Base-by-base conservation (phyloP, 257 asterid genomes). In the Marsdenia floribunda region DNA sequence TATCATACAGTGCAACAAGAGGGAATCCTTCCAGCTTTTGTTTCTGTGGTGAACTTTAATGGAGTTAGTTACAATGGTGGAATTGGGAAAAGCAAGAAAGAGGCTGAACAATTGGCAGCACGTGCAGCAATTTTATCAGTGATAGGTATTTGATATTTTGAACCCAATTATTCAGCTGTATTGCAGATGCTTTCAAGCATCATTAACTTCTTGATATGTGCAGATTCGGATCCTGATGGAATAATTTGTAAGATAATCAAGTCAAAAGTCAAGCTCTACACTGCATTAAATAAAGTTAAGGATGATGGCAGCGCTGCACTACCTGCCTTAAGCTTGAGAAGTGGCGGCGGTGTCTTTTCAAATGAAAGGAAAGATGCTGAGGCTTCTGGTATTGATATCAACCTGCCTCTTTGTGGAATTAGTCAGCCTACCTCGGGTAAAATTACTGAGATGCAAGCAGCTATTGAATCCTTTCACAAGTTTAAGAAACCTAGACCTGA, bases 71-170 rank as follows among this genome's bases (percentile, higher is more conserved):
- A 76, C 70, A 70, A 21, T 26, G 94, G 96, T 71, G 83, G 76
- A 44, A 78, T 75, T 11, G 91, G 82, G 8, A 83, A 66, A 79
- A 88, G 21, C 70, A 90, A 86, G 83, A 90, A 85, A 80, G 94
- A 88, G 75, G 94, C 92, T 29, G 92, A 88, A 78, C 90, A 86
- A 46, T 72, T 82, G 76, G 96, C 92, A 63, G 94, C 96, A 69
- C 87, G 94, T 54, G 81, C 86, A 38, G 90, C 84, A 44, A 82
- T 90, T 66, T 53, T 88, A 55, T 86, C 89, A 22, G 73, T 86
- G 52, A 73, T 90, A 82, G 90, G 96, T 88, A 80, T 74, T 44
- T 5, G 22, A 42, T 65, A 8, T 47, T 57, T 24, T 37, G 40
- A 9, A 29, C 66, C 63, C 15, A 13, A 26, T 22, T 21, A 29